Evolutionary conservation across 495 filamentous ascomycete genomes (phyloP).

Genomic region (Filosporella fistucella): DNA sequence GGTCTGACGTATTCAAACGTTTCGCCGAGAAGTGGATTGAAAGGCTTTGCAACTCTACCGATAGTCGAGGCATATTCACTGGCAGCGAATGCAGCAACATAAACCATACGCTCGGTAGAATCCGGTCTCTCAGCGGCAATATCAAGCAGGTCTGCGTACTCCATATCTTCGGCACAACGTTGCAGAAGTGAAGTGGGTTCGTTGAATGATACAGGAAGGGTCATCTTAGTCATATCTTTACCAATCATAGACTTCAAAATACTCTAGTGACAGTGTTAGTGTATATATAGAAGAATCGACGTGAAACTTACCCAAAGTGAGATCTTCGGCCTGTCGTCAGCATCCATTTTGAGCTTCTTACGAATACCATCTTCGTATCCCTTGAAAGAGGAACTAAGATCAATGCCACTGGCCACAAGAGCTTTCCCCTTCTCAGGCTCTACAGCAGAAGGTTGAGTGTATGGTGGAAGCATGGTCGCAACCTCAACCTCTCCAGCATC

Average conservation of each 20-base stretch:
- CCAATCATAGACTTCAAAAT: conserved; percentile 99
- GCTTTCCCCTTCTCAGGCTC: conserved; percentile 34
- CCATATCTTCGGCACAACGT: conserved; percentile 94
- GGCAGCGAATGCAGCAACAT: conserved; percentile 91
- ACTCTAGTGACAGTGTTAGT: conserved; percentile 48
- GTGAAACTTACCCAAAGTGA: conserved; percentile 78
- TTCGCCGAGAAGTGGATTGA: conserved; percentile 93
- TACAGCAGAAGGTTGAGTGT: conserved; percentile 30
- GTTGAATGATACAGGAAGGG: conserved; percentile 95
- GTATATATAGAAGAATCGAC: neutral
- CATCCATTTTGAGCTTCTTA: conserved; percentile 78
- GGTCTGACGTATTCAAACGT: conserved; percentile 95
- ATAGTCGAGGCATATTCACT: conserved; percentile 97
- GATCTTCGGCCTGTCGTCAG: conserved; percentile 88
- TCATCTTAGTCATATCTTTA: conserved; percentile 99
- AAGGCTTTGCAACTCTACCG: conserved; percentile 93
- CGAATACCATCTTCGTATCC: conserved; percentile 89
- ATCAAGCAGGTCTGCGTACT: conserved; percentile 91
- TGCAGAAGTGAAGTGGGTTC: conserved; percentile 97
- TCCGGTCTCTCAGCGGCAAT: conserved; percentile 81
- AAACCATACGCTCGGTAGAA: conserved; percentile 90
- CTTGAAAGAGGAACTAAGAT: conserved; percentile 73
- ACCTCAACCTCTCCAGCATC: conserved; percentile 89
- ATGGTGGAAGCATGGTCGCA: conserved; percentile 44
- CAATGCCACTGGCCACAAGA: conserved; percentile 41